phyloP scores from a whole-genome alignment of 768 basidiomycete species.

The Tricholoma flavovirens region DNA sequence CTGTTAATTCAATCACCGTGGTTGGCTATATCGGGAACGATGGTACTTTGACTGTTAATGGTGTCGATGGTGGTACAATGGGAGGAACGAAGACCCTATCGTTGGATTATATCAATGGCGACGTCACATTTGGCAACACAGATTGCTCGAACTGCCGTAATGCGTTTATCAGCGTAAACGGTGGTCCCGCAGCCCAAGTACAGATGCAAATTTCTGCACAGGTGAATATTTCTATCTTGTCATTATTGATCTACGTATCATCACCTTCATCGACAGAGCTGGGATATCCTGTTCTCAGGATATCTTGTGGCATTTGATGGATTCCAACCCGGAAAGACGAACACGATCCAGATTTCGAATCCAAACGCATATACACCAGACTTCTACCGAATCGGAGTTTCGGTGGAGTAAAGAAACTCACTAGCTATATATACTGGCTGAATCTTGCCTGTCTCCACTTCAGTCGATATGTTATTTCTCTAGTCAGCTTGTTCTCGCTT shows the following conservation, averaged over 20 bases:
- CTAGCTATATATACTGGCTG: too few species aligned
- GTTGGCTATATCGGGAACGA: slow-evolving; percentile 39
- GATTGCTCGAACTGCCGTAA: slow-evolving; percentile 46
- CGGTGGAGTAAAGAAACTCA: slow-evolving; percentile 8
- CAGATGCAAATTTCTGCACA: slow-evolving; percentile 46
- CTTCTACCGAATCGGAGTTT: slow-evolving; percentile 36
- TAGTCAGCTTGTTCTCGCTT: too few species aligned
- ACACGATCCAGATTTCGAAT: slow-evolving; percentile 41
- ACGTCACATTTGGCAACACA: slow-evolving; percentile 36
- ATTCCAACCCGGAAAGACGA: slow-evolving; percentile 38
- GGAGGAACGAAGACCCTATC: slow-evolving; percentile 40
- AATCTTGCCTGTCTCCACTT: too few species aligned
- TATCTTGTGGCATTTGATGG: slow-evolving; percentile 37
- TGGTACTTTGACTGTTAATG: slow-evolving; percentile 36
- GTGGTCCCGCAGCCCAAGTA: slow-evolving; percentile 34
- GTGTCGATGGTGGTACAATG: slow-evolving; percentile 36
- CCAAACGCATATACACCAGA: slow-evolving; percentile 37
- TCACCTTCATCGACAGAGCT: slow-evolving; percentile 27
- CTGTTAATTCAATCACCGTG: slow-evolving; percentile 31
- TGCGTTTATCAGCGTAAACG: slow-evolving; percentile 41
- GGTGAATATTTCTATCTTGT: slow-evolving; percentile 27
- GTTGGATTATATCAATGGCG: slow-evolving; percentile 44
- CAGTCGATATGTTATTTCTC: too few species aligned
- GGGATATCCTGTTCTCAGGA: slow-evolving; percentile 38
- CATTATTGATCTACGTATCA: neutral